Conservation (phyloP, 2,329 filamentous ascomycete genomes). For the Raffaelea arxii region DNA sequence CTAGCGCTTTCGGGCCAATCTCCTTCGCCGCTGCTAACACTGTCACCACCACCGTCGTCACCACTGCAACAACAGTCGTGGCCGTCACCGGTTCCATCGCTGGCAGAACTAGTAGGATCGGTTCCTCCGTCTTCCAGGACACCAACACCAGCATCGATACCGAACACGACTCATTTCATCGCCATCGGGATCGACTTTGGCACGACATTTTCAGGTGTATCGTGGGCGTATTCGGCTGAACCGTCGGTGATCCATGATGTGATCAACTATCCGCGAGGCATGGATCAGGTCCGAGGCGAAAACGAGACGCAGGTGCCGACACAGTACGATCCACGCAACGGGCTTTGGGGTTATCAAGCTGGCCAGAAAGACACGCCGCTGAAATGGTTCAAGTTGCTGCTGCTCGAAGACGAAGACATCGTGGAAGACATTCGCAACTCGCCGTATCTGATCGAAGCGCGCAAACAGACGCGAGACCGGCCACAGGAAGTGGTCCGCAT, state of each 20-base stretch:
- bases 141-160: not conserved
- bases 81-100: not conserved
- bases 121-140: not conserved
- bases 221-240: conserved; percentile 8
- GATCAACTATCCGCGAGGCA: conserved; percentile 1
- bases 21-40: not conserved
- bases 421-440: conserved; percentile 6
- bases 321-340: conserved; percentile 2
- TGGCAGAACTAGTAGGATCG: not conserved
- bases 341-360: conserved; percentile 5
- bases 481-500: conserved; percentile 14
- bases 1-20: no score
- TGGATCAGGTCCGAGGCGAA: conserved; percentile 10
- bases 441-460: conserved; percentile 3
- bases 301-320: conserved; percentile 10
- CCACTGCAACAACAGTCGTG: not conserved
- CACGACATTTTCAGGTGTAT: conserved; percentile 11
- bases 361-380: conserved; percentile 3
- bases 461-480: not conserved
- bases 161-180: conserved; percentile 3
- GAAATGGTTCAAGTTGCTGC: conserved; percentile 12
- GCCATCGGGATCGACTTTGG: conserved; percentile 13
- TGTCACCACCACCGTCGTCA: not conserved
- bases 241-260: conserved; percentile 4
- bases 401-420: conserved; percentile 9